These are phyloP conservation scores for Jamesozyma lodderae DNA, from an alignment of 805 yeast genomes.

Conservation along the genomic window DNA sequence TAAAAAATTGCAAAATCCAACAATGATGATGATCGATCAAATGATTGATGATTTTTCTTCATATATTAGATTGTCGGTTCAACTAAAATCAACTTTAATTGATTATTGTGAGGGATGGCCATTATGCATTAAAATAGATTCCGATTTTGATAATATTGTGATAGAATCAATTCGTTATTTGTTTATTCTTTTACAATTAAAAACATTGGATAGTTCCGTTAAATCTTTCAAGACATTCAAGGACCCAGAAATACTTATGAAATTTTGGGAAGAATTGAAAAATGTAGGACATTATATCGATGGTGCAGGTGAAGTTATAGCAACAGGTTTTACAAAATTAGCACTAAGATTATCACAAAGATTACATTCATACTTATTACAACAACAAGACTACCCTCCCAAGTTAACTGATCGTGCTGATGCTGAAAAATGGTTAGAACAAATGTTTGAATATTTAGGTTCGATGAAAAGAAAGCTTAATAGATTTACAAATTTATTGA, in stretches of 20 bases:
- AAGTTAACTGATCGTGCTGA: slow-evolving; percentile 31
- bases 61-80: slow-evolving; percentile 67
- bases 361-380: slow-evolving; percentile 57
- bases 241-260: slow-evolving; percentile 83
- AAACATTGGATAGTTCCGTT: slow-evolving; percentile 68
- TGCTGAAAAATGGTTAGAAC: slow-evolving; percentile 56
- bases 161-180: slow-evolving; percentile 67
- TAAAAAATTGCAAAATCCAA: slow-evolving; percentile 67
- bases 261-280: slow-evolving; percentile 70
- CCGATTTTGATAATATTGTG: slow-evolving; percentile 55
- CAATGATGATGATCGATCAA: slow-evolving; percentile 94
- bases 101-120: slow-evolving; percentile 63
- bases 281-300: slow-evolving; percentile 71
- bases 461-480: slow-evolving; percentile 72
- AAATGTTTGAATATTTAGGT: slow-evolving; percentile 62
- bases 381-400: slow-evolving; percentile 62
- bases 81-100: slow-evolving; percentile 57
- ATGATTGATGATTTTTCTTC: slow-evolving; percentile 77
- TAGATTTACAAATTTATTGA: slow-evolving; percentile 62
- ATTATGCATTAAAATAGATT: slow-evolving; percentile 53
- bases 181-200: slow-evolving; percentile 63
- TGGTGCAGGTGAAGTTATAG: slow-evolving; percentile 73
- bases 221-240: slow-evolving; percentile 74
- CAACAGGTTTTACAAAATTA: slow-evolving; percentile 61
- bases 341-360: slow-evolving; percentile 62